Percentiles rank a stretch among this genome's conserved stretches.
These are phyloP conservation scores for Saccharomyces jurei DNA, from an alignment of 805 yeast genomes.

Conservation along the genomic window DNA sequence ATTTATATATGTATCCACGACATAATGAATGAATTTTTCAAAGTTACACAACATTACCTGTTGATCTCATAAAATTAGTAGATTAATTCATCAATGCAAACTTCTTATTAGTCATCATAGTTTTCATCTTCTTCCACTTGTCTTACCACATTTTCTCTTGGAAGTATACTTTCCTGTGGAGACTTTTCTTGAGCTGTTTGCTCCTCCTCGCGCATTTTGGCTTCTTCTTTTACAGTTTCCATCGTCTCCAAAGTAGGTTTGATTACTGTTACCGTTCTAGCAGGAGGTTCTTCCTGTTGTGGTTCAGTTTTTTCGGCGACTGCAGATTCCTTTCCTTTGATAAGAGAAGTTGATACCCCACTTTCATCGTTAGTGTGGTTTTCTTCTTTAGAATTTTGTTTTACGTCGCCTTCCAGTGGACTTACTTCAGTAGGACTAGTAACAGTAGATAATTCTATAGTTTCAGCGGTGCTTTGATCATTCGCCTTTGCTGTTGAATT, in stretches of 20 bases:
- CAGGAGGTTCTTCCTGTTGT: slow-evolving; percentile 2
- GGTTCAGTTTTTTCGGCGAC: not conserved
- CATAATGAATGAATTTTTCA: not conserved
- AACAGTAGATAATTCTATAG: slow-evolving; percentile 4
- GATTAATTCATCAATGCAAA: not conserved
- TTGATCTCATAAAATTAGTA: not conserved
- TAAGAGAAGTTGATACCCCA: not conserved
- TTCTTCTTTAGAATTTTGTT: not conserved
- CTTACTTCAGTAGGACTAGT: slow-evolving; percentile 3
- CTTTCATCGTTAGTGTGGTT: not conserved
- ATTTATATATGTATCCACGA: not conserved
- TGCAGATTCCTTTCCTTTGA: not conserved
- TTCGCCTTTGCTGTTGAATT: slow-evolving; percentile 3
- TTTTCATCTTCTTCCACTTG: slow-evolving; percentile 39
- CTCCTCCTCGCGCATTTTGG: slow-evolving; percentile 33
- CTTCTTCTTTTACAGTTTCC: slow-evolving; percentile 35
- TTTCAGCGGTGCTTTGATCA: slow-evolving; percentile 3
- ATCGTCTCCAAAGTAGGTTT: slow-evolving; percentile 33
- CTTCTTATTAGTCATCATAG: slow-evolving; percentile 36
- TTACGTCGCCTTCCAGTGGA: not conserved
- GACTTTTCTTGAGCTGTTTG: slow-evolving; percentile 11
- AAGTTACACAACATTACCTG: not conserved
- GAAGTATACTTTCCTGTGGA: slow-evolving; percentile 2
- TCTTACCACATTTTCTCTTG: slow-evolving; percentile 28
- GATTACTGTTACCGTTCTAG: slow-evolving; percentile 18